Evolutionary conservation across 2,329 filamentous ascomycete species (phyloP).

Genomic region (Microcyclosporella mali): DNA sequence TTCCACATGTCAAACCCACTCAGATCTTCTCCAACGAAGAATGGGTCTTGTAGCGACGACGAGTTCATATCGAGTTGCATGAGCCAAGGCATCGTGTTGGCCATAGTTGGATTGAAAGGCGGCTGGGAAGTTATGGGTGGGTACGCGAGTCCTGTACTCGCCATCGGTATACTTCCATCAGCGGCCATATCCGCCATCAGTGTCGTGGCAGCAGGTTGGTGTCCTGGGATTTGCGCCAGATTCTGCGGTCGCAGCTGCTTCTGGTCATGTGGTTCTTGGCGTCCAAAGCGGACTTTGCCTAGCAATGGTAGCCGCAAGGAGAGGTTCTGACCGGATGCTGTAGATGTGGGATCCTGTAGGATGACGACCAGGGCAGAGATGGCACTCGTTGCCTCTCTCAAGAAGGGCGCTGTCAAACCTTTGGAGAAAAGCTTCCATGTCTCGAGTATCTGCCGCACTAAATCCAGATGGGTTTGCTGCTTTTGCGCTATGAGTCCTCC

Average conservation of each 20-base stretch:
- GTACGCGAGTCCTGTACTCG: too few relatives aligned
- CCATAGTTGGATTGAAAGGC: background rate
- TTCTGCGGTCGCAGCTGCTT: background rate
- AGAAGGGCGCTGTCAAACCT: slow-evolving; percentile 16
- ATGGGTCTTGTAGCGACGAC: slow-evolving; percentile 15
- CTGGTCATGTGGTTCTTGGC: slow-evolving; percentile 2
- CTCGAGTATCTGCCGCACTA: slow-evolving; percentile 9
- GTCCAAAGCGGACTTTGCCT: slow-evolving; percentile 18
- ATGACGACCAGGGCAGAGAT: slow-evolving; percentile 16
- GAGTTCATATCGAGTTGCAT: slow-evolving; percentile 18
- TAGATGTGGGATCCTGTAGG: slow-evolving; percentile 6
- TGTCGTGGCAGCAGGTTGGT: background rate
- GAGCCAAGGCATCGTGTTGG: slow-evolving; percentile 13
- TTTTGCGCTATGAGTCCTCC: too few relatives aligned
- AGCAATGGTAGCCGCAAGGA: slow-evolving; percentile 16
- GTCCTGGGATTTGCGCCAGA: background rate
- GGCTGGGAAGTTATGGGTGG: too few relatives aligned
- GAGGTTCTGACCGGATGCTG: slow-evolving; percentile 5
- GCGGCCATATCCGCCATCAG: too few relatives aligned
- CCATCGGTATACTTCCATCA: too few relatives aligned
- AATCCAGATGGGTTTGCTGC: too few relatives aligned
- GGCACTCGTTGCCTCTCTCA: slow-evolving; percentile 16
- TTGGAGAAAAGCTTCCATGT: slow-evolving; percentile 16
- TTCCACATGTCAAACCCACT: too few relatives aligned
- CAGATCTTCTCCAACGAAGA: slow-evolving; percentile 3